Conservation (phyloP, 345 rosid genomes). For the Arabis alpina region DNA sequence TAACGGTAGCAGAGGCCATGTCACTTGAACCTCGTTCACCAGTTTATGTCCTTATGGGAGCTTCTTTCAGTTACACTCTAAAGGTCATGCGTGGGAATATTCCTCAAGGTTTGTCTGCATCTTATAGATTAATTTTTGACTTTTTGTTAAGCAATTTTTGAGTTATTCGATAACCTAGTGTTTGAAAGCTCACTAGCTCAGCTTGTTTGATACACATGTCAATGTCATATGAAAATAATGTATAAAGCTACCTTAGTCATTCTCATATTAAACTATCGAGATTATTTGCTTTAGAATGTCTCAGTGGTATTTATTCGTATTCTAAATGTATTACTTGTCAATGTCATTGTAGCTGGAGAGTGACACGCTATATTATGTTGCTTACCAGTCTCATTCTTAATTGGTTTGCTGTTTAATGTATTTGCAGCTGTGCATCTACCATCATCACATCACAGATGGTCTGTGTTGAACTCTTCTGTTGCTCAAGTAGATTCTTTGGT, state of each 20-base stretch:
- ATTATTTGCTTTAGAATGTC: slow-evolving; percentile 9
- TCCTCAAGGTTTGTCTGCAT: slow-evolving; percentile 69
- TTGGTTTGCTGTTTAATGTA: slow-evolving; percentile 39
- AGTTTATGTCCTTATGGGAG: slow-evolving; percentile 79
- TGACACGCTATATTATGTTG: slow-evolving; percentile 14
- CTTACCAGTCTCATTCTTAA: slow-evolving; percentile 23
- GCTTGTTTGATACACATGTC: neutral
- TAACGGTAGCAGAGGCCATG: slow-evolving; percentile 98
- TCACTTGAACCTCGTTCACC: slow-evolving; percentile 92
- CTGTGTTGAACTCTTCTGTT: slow-evolving; percentile 66
- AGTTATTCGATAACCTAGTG: slow-evolving; percentile 1
- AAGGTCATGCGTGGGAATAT: slow-evolving; percentile 77
- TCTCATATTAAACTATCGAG: neutral
- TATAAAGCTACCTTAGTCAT: slow-evolving; percentile 12
- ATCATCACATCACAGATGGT: slow-evolving; percentile 82
- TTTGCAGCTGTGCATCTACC: slow-evolving; percentile 81
- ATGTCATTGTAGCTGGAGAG: slow-evolving; percentile 8
- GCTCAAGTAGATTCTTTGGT: slow-evolving; percentile 66
- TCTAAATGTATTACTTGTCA: neutral
- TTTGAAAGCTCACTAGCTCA: slow-evolving; percentile 4
- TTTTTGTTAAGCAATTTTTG: slow-evolving; percentile 10
- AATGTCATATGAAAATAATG: slow-evolving; percentile 4
- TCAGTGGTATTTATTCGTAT: slow-evolving; percentile 16
- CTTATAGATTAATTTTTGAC: neutral
- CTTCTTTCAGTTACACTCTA: slow-evolving; percentile 66